Conservation (phyloP, 2,329 filamentous ascomycete genomes). For the Epichloe sylvatica region DNA sequence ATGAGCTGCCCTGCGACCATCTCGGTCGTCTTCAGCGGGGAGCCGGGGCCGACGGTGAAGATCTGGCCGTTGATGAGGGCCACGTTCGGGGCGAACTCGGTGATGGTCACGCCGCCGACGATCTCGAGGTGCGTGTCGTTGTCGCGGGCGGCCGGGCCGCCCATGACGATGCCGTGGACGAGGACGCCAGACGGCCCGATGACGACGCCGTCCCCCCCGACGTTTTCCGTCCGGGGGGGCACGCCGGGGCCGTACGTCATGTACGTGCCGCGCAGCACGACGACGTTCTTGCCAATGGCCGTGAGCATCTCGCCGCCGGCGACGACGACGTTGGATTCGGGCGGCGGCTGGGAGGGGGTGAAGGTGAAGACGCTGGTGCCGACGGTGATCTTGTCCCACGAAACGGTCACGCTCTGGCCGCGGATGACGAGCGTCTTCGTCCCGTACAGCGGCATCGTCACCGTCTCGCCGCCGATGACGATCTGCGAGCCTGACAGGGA, state of each 20-base stretch:
- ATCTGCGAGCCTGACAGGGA: conserved; percentile 27
- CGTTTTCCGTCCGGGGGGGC: conserved; percentile 20
- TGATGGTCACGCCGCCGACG: conserved; percentile 39
- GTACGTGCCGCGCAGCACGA: conserved; percentile 28
- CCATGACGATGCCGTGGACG: conserved; percentile 27
- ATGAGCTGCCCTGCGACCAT: conserved; percentile 37
- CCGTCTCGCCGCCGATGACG: conserved; percentile 27
- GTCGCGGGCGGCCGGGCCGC: conserved; percentile 24
- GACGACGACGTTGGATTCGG: conserved; percentile 29
- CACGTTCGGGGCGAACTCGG: conserved; percentile 31
- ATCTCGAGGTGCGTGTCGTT: conserved; percentile 30
- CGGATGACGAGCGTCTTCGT: conserved; percentile 20
- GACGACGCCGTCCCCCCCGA: conserved; percentile 35
- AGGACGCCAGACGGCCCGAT: conserved; percentile 33
- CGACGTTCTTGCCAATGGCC: conserved; percentile 25
- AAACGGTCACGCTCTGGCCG: conserved; percentile 21
- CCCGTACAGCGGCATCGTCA: conserved; percentile 25
- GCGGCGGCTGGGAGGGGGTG: conserved; percentile 16
- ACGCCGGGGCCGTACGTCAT: conserved; percentile 30
- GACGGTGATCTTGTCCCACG: conserved; percentile 22
- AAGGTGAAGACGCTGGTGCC: conserved; percentile 24
- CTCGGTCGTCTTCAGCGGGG: conserved; percentile 28
- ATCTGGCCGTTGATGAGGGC: conserved; percentile 36
- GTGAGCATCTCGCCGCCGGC: conserved; percentile 35
- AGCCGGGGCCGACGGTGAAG: conserved; percentile 35